Base-by-base conservation (phyloP, 768 basidiomycete species). In the Mycena alexandri region DNA sequence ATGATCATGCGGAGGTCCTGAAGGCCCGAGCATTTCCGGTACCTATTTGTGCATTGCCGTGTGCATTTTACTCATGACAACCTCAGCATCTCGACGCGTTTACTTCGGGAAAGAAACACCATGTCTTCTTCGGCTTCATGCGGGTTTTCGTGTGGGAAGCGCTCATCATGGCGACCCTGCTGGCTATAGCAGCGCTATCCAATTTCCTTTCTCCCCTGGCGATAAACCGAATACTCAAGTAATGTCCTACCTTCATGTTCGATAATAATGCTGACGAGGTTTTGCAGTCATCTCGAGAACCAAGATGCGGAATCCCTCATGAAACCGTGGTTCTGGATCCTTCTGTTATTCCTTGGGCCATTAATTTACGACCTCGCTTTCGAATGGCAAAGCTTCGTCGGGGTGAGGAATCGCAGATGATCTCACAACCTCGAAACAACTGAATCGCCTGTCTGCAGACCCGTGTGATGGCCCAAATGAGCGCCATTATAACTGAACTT, bases 251-350 rank as follows among this genome's bases (percentile, higher is more conserved):
- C 43, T 24, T 41, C 19, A 13, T 52, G 9, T 25, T 38, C 22
- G 43, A 19, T 43, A 57, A 3, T 6, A 29, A 29, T 29, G 3
- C 29, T 42, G 10, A 21, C 13, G 7, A 38, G 13, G 38, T 34
- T 29, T 50, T 36, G 14, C 62, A 89, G 85, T 41, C 89, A 91
- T 70, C 76, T 93, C 34, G 90, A 91, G 76, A 82, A 75, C 2
- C 76, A 79, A 17, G 89, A 88, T 5, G 73, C 82, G 60, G 81
- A 76, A 22, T 82, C 88, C 0, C 70, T 76, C 5, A 75, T 90
- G 42, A 83, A 83, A 44, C 91, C 92, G 1, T 91, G 90, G 87
- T 84, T 92, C 17, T 93, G 91, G 90, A 84, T 92, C 16, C 42
- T 79, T 0, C 80, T 79, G 73, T 77, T 89, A 6, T 83, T 88